A percentile compares a stretch with the other conserved stretches of the same genome.
Conservation (phyloP, 2,329 filamentous ascomycete genomes). For the Didymosphaeria variabile region DNA sequence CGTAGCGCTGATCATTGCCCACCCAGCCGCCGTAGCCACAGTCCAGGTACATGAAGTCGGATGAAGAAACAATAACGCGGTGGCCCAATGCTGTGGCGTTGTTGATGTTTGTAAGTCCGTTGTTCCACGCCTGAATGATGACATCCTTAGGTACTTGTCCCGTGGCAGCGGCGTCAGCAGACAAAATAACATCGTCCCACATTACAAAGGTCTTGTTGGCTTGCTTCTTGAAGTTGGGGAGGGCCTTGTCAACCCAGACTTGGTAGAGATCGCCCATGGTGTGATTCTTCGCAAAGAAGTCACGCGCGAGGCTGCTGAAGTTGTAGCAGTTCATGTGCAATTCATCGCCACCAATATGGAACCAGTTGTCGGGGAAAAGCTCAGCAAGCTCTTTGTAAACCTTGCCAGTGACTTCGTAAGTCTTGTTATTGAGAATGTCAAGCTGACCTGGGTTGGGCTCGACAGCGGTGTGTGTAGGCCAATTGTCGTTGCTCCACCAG, state of each 20-base stretch:
- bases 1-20: constrained; percentile 65
- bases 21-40: constrained; percentile 65
- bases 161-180: constrained; percentile 54
- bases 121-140: constrained; percentile 66
- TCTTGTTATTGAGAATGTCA: constrained; percentile 64
- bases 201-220: constrained; percentile 63
- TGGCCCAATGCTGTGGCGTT: constrained; percentile 62
- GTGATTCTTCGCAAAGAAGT: constrained; percentile 62
- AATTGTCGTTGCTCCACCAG: constrained; percentile 70
- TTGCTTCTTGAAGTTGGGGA: constrained; percentile 60
- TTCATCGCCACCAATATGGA: constrained; percentile 66
- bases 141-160: constrained; percentile 60
- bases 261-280: constrained; percentile 63
- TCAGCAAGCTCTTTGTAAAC: constrained; percentile 63
- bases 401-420: constrained; percentile 63
- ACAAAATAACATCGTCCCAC: constrained; percentile 65
- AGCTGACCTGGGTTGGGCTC: constrained; percentile 66
- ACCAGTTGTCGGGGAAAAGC: constrained; percentile 63
- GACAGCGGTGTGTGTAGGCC: constrained; percentile 63
- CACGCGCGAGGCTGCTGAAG: constrained; percentile 59
- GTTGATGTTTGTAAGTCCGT: constrained; percentile 60
- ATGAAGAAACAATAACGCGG: constrained; percentile 65
- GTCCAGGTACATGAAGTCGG: constrained; percentile 66
- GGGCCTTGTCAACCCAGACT: constrained; percentile 62
- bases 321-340: constrained; percentile 67